Conservation (phyloP, 2,329 filamentous ascomycete species). For the Ceratocystis colombiana region DNA sequence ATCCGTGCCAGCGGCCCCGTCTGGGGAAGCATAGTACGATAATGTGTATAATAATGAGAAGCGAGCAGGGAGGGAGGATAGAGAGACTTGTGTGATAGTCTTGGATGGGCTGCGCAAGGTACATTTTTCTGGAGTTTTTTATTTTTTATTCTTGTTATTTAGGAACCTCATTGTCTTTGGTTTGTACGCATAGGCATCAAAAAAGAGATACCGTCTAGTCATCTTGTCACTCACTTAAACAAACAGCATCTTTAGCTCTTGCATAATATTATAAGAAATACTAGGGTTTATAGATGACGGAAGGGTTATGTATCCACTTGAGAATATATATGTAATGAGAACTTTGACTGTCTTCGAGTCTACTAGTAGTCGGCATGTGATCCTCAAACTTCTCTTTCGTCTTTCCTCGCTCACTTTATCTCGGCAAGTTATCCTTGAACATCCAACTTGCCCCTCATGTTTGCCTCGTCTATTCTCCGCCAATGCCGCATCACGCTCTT, state of each 20-base stretch:
- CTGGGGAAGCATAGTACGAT: no score
- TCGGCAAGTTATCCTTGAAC: neutral
- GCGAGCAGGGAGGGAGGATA: neutral
- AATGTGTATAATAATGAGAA: neutral
- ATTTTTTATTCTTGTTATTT: conserved; percentile 7
- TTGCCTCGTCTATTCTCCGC: conserved; percentile 40
- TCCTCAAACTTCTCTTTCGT: neutral
- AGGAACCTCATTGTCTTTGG: neutral
- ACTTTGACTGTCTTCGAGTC: neutral
- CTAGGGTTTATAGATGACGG: neutral
- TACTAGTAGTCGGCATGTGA: neutral
- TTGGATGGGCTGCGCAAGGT: neutral
- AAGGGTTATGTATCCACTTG: neutral
- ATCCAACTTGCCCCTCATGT: conserved; percentile 36
- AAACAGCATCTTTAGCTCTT: neutral
- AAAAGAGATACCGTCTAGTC: no score
- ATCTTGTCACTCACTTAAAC: no score
- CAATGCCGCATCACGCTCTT: conserved; percentile 64
- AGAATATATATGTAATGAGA: no score
- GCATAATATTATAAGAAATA: no score
- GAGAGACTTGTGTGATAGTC: neutral
- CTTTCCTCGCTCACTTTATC: neutral
- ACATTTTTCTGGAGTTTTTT: conserved; percentile 21
- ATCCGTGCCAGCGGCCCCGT: neutral
- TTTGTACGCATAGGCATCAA: no score